Evolutionary conservation across 306 rosid species (phyloP).

Genomic region (Gastrolobium bilobum): DNA sequence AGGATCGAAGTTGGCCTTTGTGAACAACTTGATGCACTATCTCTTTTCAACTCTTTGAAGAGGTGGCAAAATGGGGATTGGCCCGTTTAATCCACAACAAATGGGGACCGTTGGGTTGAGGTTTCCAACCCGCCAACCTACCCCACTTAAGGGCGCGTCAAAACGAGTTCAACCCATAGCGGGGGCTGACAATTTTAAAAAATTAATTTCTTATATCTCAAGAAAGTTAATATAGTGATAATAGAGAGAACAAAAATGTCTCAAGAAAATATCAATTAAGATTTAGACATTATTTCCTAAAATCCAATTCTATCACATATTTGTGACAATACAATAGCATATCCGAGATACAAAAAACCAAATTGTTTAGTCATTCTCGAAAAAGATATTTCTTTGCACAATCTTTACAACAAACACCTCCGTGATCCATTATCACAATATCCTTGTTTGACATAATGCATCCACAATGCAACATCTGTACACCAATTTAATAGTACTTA

Average conservation of each 20-base stretch:
- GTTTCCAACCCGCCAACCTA: no score
- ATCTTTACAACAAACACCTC: conserved; percentile 43
- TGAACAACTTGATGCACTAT: no score
- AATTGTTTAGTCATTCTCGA: neutral
- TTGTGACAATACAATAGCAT: neutral
- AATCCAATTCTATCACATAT: neutral
- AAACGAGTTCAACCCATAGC: no score
- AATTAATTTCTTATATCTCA: no score
- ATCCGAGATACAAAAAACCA: neutral
- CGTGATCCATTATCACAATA: conserved; percentile 9
- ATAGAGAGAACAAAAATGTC: neutral
- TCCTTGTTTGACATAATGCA: conserved; percentile 43
- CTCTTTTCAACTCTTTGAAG: no score
- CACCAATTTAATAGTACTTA: conserved; percentile 12
- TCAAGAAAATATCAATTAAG: neutral
- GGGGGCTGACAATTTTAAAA: no score
- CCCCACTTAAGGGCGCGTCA: no score
- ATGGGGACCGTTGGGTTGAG: no score
- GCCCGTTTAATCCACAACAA: no score
- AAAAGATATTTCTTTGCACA: conserved; percentile 15
- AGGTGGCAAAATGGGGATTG: no score
- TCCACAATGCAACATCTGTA: conserved; percentile 51
- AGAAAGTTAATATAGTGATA: no score
- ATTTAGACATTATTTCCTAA: neutral
- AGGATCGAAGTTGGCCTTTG: no score